These are phyloP conservation scores for Wickerhamiella sorbophila DNA, from an alignment of 805 yeast species.

Conservation along the genomic window DNA sequence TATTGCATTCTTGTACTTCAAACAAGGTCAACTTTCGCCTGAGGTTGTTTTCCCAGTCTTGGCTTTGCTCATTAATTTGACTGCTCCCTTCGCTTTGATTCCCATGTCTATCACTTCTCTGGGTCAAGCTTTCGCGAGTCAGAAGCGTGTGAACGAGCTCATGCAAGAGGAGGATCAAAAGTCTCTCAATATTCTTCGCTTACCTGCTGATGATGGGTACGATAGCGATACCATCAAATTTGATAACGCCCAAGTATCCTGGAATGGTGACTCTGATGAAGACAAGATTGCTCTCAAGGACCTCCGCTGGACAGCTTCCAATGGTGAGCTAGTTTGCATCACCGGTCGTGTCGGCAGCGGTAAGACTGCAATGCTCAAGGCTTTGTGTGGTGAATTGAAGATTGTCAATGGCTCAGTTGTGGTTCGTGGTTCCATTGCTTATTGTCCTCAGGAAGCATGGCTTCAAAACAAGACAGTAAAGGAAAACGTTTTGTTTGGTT, in stretches of 20 bases:
- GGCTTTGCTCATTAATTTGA: conserved; percentile 49
- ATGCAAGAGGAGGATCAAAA: conserved; percentile 63
- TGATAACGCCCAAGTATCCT: conserved; percentile 26
- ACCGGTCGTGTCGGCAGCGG: conserved; percentile 83
- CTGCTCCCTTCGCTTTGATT: conserved; percentile 77
- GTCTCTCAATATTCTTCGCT: conserved; percentile 44
- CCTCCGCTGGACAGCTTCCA: conserved; percentile 46
- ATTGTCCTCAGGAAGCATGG: conserved; percentile 85
- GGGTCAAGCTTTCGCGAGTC: conserved; percentile 59
- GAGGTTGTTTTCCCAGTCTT: conserved; percentile 66
- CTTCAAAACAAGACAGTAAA: conserved; percentile 78
- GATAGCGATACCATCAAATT: conserved; percentile 44
- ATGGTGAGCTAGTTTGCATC: conserved; percentile 66
- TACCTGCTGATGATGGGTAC: conserved; percentile 27
- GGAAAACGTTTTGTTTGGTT: conserved; percentile 86
- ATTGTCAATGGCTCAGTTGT: conserved; percentile 51
- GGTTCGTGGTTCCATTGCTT: conserved; percentile 60
- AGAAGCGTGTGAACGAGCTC: conserved; percentile 51
- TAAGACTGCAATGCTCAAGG: conserved; percentile 63
- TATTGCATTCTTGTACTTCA: conserved; percentile 55
- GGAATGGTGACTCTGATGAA: conserved; percentile 41
- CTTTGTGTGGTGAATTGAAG: conserved; percentile 63
- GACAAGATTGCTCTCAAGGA: conserved; percentile 25
- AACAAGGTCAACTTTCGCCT: conserved; percentile 57
- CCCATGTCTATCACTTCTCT: conserved; percentile 77